Conservation (phyloP, 2,329 filamentous ascomycete genomes). For the Cyclaneusma minus region DNA sequence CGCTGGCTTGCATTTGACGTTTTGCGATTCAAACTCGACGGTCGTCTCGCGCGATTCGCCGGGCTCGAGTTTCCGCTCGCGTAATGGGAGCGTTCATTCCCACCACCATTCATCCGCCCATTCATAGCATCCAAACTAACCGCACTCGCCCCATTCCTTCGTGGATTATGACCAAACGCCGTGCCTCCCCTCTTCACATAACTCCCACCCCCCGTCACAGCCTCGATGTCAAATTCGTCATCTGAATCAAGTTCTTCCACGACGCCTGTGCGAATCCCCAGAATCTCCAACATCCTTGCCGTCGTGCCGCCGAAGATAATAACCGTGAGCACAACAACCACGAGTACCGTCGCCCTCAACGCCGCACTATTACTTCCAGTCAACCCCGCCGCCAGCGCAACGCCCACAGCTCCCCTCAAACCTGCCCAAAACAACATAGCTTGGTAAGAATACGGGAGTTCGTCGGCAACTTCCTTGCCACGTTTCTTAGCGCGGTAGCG, state of each 20-base stretch:
- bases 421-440: conserved; percentile 99
- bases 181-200: conserved; percentile 64
- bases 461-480: conserved; percentile 65
- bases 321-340: conserved; percentile 92
- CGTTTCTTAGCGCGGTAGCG: conserved; percentile 67
- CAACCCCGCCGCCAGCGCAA: conserved; percentile 80
- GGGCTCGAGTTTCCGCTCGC: conserved; percentile 22
- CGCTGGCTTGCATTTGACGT: conserved; percentile 22
- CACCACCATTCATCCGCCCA: conserved; percentile 37
- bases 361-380: conserved; percentile 68
- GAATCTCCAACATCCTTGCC: conserved; percentile 90
- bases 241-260: conserved; percentile 96
- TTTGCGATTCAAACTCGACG: conserved; percentile 36
- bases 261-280: conserved; percentile 91
- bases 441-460: conserved; percentile 88
- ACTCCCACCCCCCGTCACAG: conserved; percentile 31
- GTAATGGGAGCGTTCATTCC: conserved; percentile 17
- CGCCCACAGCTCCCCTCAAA: conserved; percentile 84
- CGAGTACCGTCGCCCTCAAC: conserved; percentile 84
- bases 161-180: conserved; percentile 64
- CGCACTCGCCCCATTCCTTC: conserved; percentile 34
- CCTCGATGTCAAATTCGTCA: conserved; percentile 89
- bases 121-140: conserved; percentile 38
- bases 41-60: conserved; percentile 20
- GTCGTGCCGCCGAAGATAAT: conserved; percentile 98